phyloP scores from a whole-genome alignment of 148 eudicot genomes.

The Vaccinium corymbosum region DNA sequence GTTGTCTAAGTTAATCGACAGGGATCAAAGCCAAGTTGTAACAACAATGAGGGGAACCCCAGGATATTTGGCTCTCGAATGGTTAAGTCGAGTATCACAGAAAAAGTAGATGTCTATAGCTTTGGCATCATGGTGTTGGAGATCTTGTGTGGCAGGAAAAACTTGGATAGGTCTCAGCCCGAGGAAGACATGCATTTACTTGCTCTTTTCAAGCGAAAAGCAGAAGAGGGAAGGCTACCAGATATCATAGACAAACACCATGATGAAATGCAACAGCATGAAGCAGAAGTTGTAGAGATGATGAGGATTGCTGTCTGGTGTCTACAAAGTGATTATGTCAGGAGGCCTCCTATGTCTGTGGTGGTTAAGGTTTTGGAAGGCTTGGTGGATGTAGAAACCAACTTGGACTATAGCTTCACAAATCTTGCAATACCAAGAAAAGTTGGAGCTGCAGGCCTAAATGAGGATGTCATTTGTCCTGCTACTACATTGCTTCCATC shows the following conservation, averaged over 20 bases:
- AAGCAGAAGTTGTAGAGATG: conserved; percentile 18
- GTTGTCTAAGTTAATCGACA: no score
- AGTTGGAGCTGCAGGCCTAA: background rate
- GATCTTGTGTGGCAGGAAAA: conserved; percentile 26
- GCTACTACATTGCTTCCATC: conserved; percentile 2
- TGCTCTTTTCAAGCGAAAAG: conserved; percentile 13
- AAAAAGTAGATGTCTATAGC: conserved; percentile 40
- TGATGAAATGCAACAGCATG: conserved; percentile 22
- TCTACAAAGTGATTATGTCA: conserved; percentile 13
- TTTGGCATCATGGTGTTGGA: conserved; percentile 23
- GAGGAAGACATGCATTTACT: conserved; percentile 29
- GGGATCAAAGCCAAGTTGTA: background rate
- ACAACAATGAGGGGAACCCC: conserved; percentile 38
- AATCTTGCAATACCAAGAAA: background rate
- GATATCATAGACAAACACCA: conserved; percentile 11
- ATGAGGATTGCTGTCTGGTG: conserved; percentile 23
- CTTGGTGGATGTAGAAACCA: background rate
- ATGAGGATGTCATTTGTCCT: background rate
- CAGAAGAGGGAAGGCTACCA: background rate
- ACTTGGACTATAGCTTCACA: background rate
- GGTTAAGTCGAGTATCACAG: conserved; percentile 31
- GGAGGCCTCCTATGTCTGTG: conserved; percentile 20
- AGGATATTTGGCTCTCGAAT: conserved; percentile 38
- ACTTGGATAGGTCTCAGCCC: conserved; percentile 22
- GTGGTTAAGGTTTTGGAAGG: conserved; percentile 22